These are phyloP conservation scores for Rhytidhysteron rufulum DNA, from an alignment of 2,329 filamentous ascomycete species.

Conservation along the genomic window DNA sequence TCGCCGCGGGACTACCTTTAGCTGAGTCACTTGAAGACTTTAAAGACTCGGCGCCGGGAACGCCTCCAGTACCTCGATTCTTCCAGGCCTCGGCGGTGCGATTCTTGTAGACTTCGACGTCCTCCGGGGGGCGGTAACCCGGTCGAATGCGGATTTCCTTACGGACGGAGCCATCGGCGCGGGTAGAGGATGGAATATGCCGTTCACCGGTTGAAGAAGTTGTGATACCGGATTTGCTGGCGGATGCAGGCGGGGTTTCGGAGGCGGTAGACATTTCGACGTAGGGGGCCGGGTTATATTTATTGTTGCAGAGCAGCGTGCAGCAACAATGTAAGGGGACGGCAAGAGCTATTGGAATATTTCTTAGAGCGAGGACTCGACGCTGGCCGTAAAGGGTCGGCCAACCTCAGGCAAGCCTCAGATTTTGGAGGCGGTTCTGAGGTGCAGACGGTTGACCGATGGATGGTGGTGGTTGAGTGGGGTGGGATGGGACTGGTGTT, in stretches of 20 bases:
- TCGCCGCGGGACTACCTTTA: constrained; percentile 51
- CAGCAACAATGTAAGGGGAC: no score
- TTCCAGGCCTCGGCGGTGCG: constrained; percentile 82
- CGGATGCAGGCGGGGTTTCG: constrained; percentile 22
- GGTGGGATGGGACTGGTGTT: no score
- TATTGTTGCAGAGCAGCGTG: no score
- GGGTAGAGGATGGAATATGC: constrained; percentile 81
- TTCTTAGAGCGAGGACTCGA: no score
- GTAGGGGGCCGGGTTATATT: no score
- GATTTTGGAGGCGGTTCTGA: no score
- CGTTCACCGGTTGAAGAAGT: constrained; percentile 73
- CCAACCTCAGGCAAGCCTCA: no score
- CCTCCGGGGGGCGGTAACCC: constrained; percentile 90
- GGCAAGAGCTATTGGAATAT: no score
- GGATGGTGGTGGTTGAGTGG: no score
- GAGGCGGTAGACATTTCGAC: constrained; percentile 24
- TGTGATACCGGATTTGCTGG: constrained; percentile 56
- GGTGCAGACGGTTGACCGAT: no score
- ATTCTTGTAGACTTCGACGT: constrained; percentile 95
- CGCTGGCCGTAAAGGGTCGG: no score
- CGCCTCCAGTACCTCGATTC: constrained; percentile 63
- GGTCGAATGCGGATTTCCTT: constrained; percentile 93
- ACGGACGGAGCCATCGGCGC: constrained; percentile 84
- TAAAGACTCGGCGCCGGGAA: constrained; percentile 67
- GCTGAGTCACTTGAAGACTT: constrained; percentile 46